A percentile compares a stretch with the other conserved stretches of the same genome.
These are phyloP conservation scores for Rhodotorula sp. DNA, from an alignment of 1,284 basidiomycete species.

Conservation along the genomic window DNA sequence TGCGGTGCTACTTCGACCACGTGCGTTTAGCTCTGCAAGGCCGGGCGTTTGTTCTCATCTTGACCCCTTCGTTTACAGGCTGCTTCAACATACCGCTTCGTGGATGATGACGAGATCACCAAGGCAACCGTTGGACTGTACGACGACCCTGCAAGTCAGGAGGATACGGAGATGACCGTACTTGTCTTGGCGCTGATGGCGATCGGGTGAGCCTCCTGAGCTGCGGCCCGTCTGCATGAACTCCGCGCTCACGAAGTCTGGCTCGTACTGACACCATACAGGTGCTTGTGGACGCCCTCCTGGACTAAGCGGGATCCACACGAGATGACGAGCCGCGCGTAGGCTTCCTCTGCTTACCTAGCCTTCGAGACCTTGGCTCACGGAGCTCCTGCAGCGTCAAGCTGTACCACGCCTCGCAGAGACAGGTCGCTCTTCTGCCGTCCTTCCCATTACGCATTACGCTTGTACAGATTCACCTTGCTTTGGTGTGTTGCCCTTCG, in stretches of 20 bases:
- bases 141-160: neutral
- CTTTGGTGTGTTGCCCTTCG: neutral
- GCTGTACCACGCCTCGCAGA: conserved; percentile 10
- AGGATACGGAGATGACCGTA: neutral
- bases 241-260: neutral
- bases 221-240: neutral
- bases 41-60: neutral
- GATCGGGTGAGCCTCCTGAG: neutral
- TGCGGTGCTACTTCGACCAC: conserved; percentile 1
- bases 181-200: conserved; percentile 8
- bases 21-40: neutral
- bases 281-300: conserved; percentile 12
- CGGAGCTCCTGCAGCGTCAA: neutral
- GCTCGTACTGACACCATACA: neutral
- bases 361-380: too few relatives aligned
- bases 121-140: neutral
- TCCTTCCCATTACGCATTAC: neutral
- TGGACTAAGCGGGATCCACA: neutral
- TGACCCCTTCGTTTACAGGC: neutral
- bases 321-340: conserved; percentile 2
- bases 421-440: neutral
- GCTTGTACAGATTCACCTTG: conserved; percentile 2
- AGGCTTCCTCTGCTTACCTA: neutral
- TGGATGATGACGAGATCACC: neutral
- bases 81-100: conserved; percentile 6